phyloP scores from a whole-genome alignment of 192 early-diverging fungal species.

The Backusella liffmaniae region DNA sequence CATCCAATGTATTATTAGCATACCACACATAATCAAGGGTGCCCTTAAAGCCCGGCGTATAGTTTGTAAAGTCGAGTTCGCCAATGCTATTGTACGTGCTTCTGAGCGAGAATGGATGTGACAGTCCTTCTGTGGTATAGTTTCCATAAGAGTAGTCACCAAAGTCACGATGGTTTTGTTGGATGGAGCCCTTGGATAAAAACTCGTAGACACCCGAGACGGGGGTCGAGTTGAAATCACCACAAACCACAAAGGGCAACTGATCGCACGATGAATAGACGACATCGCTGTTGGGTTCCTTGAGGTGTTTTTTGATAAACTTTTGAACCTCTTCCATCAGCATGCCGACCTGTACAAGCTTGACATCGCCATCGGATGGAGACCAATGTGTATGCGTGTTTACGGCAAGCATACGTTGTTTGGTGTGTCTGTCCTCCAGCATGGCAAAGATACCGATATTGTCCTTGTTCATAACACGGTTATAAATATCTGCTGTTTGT shows the following conservation, averaged over 20 bases:
- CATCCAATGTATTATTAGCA: constrained; percentile 67
- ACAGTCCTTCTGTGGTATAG: constrained; percentile 80
- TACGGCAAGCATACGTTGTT: constrained; percentile 69
- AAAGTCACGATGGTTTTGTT: constrained; percentile 86
- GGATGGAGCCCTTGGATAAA: constrained; percentile 71
- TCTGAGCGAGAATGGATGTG: constrained; percentile 80
- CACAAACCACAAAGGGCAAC: constrained; percentile 75
- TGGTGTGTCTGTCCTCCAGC: constrained; percentile 80
- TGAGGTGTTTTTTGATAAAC: constrained; percentile 49
- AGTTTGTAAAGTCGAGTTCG: constrained; percentile 92
- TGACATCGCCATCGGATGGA: constrained; percentile 87
- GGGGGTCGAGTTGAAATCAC: constrained; percentile 93
- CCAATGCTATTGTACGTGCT: constrained; percentile 72
- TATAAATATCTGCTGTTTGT: constrained; percentile 91
- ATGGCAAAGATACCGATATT: constrained; percentile 86
- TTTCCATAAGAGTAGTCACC: constrained; percentile 76
- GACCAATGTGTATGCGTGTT: constrained; percentile 97
- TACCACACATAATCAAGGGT: constrained; percentile 97
- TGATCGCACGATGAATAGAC: constrained; percentile 42
- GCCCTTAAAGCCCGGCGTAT: constrained; percentile 80
- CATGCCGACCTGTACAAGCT: constrained; percentile 94
- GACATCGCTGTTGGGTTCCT: constrained; percentile 15
- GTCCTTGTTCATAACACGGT: constrained; percentile 97
- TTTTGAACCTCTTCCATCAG: constrained; percentile 86
- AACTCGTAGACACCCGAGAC: constrained; percentile 92